phyloP scores from a whole-genome alignment of 106 monocot genomes.

The Iris macrosiphon region DNA sequence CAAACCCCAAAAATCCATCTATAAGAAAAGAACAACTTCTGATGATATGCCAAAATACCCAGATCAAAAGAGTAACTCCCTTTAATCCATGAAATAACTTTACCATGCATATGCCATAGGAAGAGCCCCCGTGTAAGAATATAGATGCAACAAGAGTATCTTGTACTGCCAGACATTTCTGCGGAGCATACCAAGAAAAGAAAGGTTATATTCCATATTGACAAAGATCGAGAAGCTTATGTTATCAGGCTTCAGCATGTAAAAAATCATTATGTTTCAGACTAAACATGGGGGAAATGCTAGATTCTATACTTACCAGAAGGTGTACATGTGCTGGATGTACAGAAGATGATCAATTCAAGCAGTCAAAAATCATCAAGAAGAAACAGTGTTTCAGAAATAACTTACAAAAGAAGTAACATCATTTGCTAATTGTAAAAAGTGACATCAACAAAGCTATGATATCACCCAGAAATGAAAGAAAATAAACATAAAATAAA shows the following conservation, averaged over 20 bases:
- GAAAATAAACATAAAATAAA: not conserved
- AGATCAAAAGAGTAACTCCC: not conserved
- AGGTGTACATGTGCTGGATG: too few relatives aligned
- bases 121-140: slow-evolving; percentile 56
- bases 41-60: not conserved
- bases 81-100: not conserved
- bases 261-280: too few relatives aligned
- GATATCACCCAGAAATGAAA: slow-evolving; percentile 1
- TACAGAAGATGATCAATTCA: too few relatives aligned
- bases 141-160: slow-evolving; percentile 78
- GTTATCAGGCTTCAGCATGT: too few relatives aligned
- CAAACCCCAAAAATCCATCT: not conserved
- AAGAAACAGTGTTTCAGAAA: too few relatives aligned
- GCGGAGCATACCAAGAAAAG: slow-evolving; percentile 12
- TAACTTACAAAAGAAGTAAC: too few relatives aligned
- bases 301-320: too few relatives aligned
- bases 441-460: not conserved
- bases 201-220: slow-evolving; percentile 2
- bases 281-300: too few relatives aligned
- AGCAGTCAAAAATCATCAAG: too few relatives aligned
- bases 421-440: too few relatives aligned
- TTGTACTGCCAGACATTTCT: slow-evolving; percentile 85
- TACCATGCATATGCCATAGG: slow-evolving; percentile 89
- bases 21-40: not conserved
- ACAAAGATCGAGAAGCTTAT: not conserved